A percentile compares a stretch with the other conserved stretches of the same genome.
phyloP scores from a whole-genome alignment of 1,284 basidiomycete species.

The Coniophora puteana region DNA sequence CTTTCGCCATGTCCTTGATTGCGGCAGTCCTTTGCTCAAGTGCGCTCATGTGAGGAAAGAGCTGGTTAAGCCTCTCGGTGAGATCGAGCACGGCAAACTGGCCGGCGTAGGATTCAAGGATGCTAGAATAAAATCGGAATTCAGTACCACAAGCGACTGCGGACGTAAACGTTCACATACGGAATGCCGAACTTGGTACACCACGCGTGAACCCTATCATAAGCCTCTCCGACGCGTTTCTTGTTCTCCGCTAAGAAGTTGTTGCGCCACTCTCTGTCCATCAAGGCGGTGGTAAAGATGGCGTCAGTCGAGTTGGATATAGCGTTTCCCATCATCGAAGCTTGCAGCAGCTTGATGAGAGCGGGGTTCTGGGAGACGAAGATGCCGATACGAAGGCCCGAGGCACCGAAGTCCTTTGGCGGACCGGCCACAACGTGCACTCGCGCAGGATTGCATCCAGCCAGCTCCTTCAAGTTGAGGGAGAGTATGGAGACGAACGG shows the following conservation, averaged over 20 bases:
- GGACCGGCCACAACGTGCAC: slow-evolving; percentile 14
- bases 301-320: slow-evolving; percentile 12
- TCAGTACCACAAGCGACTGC: background rate
- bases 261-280: slow-evolving; percentile 8
- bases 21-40: background rate
- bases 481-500: slow-evolving; percentile 11
- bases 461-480: slow-evolving; percentile 4
- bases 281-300: slow-evolving; percentile 10
- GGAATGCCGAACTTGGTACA: slow-evolving; percentile 11
- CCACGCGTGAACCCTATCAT: slow-evolving; percentile 11
- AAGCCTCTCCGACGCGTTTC: slow-evolving; percentile 6
- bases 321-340: slow-evolving; percentile 5
- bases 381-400: slow-evolving; percentile 12
- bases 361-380: slow-evolving; percentile 10
- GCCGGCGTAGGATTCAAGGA: background rate
- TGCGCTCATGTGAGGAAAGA: background rate
- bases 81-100: background rate
- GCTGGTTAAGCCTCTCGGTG: background rate
- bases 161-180: slow-evolving; percentile 2
- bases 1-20: background rate
- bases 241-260: slow-evolving; percentile 12
- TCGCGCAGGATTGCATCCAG: slow-evolving; percentile 6
- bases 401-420: no score
- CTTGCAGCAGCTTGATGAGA: slow-evolving; percentile 4
- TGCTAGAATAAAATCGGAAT: background rate